Percentiles rank a stretch among this genome's conserved stretches.
Conservation (phyloP, 169 alveolate genomes). For the Fabrea salina region DNA sequence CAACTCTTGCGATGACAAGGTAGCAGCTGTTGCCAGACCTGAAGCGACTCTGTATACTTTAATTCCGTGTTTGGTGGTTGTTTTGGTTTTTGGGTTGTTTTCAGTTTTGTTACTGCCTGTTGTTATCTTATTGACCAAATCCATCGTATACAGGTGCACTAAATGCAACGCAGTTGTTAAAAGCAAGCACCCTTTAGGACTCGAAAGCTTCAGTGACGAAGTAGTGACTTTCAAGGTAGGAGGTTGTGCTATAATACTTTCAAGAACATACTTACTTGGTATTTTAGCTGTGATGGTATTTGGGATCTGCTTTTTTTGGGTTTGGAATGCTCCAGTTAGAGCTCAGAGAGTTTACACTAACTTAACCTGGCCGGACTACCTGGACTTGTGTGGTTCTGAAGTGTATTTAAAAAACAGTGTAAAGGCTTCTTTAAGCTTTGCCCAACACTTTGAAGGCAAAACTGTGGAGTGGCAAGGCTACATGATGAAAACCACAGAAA, state of each 20-base stretch:
- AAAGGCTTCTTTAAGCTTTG: slow-evolving; percentile 10
- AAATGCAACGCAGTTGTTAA: background rate
- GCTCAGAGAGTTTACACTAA: background rate
- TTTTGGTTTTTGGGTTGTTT: background rate
- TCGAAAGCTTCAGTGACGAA: slow-evolving; percentile 6
- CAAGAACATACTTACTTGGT: slow-evolving; percentile 5
- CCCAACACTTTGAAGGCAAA: slow-evolving; percentile 2
- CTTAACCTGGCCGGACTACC: slow-evolving; percentile 24
- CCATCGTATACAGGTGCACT: slow-evolving; percentile 15
- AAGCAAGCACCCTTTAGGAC: slow-evolving; percentile 4
- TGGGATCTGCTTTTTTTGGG: background rate
- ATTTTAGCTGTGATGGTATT: background rate
- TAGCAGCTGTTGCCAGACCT: background rate
- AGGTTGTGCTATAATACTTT: slow-evolving; percentile 23
- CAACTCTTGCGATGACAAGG: slow-evolving; percentile 14
- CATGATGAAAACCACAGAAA: slow-evolving; percentile 21
- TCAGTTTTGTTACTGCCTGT: slow-evolving; percentile 25
- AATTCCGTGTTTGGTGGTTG: background rate
- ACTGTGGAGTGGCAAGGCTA: slow-evolving; percentile 28
- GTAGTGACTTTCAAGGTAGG: slow-evolving; percentile 18
- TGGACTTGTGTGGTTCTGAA: slow-evolving; percentile 28
- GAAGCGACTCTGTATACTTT: slow-evolving; percentile 9
- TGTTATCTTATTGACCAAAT: background rate
- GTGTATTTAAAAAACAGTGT: background rate
- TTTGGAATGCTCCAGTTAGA: background rate